A percentile compares a stretch with the other conserved stretches of the same genome.
Conservation (phyloP, 306 rosid genomes). For the Hippophae rhamnoides region DNA sequence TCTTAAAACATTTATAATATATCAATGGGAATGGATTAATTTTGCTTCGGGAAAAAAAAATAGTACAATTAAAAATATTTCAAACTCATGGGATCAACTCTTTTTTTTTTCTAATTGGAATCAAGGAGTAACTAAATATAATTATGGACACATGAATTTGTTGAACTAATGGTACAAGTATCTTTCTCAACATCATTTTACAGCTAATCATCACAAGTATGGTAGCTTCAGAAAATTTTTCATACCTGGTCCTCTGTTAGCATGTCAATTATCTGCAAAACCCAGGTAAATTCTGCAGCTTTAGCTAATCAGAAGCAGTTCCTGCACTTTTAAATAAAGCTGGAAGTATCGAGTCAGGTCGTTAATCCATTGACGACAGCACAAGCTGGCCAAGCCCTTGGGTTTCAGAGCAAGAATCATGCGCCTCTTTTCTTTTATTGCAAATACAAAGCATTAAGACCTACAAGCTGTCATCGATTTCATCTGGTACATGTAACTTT, state of each 20-base stretch:
- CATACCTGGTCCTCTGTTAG: constrained; percentile 26
- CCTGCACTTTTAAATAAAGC: constrained; percentile 19
- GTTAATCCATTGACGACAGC: constrained; percentile 45
- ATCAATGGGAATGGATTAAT: too few relatives aligned
- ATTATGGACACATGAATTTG: constrained; percentile 8
- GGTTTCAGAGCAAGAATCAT: constrained; percentile 16
- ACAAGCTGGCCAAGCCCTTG: constrained; percentile 42
- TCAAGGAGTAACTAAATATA: too few relatives aligned
- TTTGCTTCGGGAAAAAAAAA: too few relatives aligned
- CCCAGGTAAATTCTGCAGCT: constrained; percentile 22
- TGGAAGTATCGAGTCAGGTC: constrained; percentile 6
- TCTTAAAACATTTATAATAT: too few relatives aligned
- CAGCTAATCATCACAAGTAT: constrained; percentile 18
- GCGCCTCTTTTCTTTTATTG: constrained; percentile 21
- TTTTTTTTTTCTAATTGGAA: too few relatives aligned
- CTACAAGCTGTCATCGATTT: constrained; percentile 71
- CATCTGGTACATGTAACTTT: constrained; percentile 95
- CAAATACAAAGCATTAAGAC: constrained; percentile 9
- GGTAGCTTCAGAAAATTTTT: constrained; percentile 21
- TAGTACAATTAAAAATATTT: too few relatives aligned
- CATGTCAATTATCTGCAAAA: constrained; percentile 33
- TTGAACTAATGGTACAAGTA: constrained; percentile 25
- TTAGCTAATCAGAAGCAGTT: constrained; percentile 13
- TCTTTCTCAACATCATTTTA: constrained; percentile 16
- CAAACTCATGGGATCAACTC: too few relatives aligned